phyloP scores from a whole-genome alignment of 2,329 filamentous ascomycete genomes.

The Diaporthe batatas region DNA sequence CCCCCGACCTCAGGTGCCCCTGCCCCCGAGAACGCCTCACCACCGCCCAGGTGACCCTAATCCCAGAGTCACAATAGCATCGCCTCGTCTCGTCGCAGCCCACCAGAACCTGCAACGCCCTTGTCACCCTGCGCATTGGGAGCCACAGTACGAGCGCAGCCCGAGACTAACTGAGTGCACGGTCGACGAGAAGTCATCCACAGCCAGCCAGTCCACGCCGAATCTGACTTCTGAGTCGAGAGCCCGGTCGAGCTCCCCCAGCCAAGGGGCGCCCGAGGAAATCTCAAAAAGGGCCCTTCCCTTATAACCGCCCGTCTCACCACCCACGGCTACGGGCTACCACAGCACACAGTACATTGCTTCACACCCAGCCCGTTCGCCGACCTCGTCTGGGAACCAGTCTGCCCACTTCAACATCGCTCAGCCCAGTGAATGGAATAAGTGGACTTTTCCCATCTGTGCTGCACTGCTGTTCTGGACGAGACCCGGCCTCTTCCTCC shows the following conservation, averaged over 20 bases:
- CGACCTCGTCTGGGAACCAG: background rate
- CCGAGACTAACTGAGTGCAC: constrained; percentile 26
- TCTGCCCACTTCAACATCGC: background rate
- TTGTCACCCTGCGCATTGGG: constrained; percentile 16
- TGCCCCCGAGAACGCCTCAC: constrained; percentile 1
- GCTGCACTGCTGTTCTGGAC: background rate
- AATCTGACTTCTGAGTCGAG: constrained; percentile 5
- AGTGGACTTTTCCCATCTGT: background rate
- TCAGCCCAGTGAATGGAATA: background rate
- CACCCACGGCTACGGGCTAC: constrained; percentile 15
- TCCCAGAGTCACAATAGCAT: background rate
- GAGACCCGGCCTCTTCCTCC: background rate
- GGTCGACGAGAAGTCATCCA: background rate
- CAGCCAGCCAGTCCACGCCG: constrained; percentile 12
- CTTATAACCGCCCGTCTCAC: constrained; percentile 27
- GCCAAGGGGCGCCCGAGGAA: constrained; percentile 8
- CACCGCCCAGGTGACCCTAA: constrained; percentile 5
- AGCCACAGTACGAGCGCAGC: constrained; percentile 25
- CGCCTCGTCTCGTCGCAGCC: constrained; percentile 8
- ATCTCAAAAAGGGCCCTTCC: constrained; percentile 22
- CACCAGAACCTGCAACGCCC: constrained; percentile 6
- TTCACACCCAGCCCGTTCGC: constrained; percentile 11
- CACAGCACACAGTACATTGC: constrained; percentile 1
- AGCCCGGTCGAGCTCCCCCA: background rate
- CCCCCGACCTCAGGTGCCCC: background rate